These are phyloP conservation scores for Boletus rubescentipes DNA, from an alignment of 768 basidiomycete genomes.

Conservation along the genomic window DNA sequence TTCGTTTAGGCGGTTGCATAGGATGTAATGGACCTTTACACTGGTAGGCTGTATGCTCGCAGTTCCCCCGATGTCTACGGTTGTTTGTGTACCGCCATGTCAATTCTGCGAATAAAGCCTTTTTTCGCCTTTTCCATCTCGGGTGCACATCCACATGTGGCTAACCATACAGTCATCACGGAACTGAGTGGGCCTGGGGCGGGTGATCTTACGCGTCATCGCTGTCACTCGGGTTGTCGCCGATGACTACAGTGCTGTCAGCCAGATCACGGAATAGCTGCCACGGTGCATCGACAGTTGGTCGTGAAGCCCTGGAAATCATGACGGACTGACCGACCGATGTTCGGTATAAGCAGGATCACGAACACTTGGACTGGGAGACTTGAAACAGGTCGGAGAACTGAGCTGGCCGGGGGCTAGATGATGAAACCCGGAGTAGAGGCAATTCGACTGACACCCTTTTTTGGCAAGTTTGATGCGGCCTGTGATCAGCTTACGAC, in stretches of 20 bases:
- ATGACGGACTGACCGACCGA: neutral
- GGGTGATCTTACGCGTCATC: neutral
- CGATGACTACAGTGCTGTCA: neutral
- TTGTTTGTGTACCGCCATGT: no score
- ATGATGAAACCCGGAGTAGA: neutral
- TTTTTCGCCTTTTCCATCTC: neutral
- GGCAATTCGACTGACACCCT: no score
- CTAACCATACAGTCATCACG: no score
- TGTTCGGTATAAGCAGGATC: neutral
- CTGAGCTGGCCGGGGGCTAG: neutral
- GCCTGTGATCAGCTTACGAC: neutral
- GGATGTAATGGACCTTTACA: neutral
- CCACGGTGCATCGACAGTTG: neutral
- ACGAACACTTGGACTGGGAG: neutral
- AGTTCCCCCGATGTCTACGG: neutral
- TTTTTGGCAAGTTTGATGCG: neutral
- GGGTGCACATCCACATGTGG: neutral
- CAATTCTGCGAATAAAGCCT: neutral
- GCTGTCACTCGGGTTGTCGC: neutral
- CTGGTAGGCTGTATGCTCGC: neutral
- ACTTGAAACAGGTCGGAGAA: neutral
- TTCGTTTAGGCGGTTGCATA: neutral
- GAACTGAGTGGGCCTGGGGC: no score
- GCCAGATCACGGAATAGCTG: neutral
- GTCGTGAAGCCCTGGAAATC: no score